Evolutionary conservation across 2,329 filamentous ascomycete genomes (phyloP), one percentile per base, ranked within the genome.

Genomic region (Colletotrichum zoysiae): DNA sequence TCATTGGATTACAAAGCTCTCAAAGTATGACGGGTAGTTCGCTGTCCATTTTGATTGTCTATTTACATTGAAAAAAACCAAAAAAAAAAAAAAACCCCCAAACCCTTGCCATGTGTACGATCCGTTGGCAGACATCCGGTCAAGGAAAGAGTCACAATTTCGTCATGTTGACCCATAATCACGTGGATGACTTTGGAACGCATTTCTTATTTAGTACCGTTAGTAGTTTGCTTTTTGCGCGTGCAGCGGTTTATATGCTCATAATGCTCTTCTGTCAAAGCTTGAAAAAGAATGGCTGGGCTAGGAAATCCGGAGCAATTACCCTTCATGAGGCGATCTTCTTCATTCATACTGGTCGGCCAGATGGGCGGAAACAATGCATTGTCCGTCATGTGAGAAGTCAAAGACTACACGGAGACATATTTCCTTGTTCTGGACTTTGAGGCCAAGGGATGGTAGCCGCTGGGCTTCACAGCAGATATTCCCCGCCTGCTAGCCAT

Each of bases 301-400:
- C 26, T 26, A 26, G 26, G 26, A 26, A 26, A 26, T 26, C 26
- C 26, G 26, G 35, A 40, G 50, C 50, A 55, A 26, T 50, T 63
- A 23, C 46, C 58, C 62, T 40, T 26, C 26, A 26, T 26, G 26
- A 26, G 38, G 55, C 46, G n/a, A 20, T 56, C 23, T 48, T 48
- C 20, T 20, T 6, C 16, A 44, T 63, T 33, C 8, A 42, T 53
- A 18, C 30, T 44, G 40, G 44, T 66, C 23, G 55, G 18, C n/a
- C 12, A 5, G 30, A 18, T 40, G 57, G 58, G 48, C 58, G 50
- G 40, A 67, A 50, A 33, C n/a, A 33, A 63, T 40, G 50, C 57
- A 38, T 30, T 50, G 40, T 40, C 58, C 58, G 26, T 38, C 30
- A 16, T 20, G 30, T 48, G 18, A 53, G 12, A 26, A 18, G 50